phyloP scores from a whole-genome alignment of 371 early-diverging fungal species.

The Apophysomyces variabilis region DNA sequence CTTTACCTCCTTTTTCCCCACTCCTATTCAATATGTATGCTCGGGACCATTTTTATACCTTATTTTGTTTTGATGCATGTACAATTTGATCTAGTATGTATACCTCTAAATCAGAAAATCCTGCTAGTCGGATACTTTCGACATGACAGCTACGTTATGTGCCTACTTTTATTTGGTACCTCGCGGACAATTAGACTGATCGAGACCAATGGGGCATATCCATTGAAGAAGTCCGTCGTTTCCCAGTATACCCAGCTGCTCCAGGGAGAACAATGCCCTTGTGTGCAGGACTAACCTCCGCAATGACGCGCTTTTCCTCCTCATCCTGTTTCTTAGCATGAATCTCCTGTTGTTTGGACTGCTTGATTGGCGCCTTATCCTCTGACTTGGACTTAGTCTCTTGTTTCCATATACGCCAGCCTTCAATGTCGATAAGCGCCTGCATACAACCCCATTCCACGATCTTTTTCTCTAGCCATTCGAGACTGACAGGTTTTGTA shows the following conservation, averaged over 20 bases:
- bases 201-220: neutral
- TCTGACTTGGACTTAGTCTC: constrained; percentile 14
- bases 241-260: constrained; percentile 14
- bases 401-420: constrained; percentile 70
- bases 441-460: constrained; percentile 91
- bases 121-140: too few relatives aligned
- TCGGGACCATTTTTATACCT: too few relatives aligned
- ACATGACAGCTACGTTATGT: too few relatives aligned
- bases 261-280: constrained; percentile 25
- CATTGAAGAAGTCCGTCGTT: neutral
- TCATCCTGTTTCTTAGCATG: neutral
- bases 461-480: constrained; percentile 83
- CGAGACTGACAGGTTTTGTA: constrained; percentile 78
- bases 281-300: constrained; percentile 8
- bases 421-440: constrained; percentile 80
- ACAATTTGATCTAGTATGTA: too few relatives aligned
- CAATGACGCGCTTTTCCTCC: neutral
- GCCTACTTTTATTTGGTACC: too few relatives aligned
- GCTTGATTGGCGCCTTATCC: neutral
- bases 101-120: too few relatives aligned
- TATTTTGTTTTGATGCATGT: too few relatives aligned
- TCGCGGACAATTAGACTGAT: neutral
- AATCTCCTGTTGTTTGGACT: neutral
- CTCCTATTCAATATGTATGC: too few relatives aligned
- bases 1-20: too few relatives aligned